phyloP scores from a whole-genome alignment of 2,329 filamentous ascomycete species.

The Coniosporium tulheliwenetii region DNA sequence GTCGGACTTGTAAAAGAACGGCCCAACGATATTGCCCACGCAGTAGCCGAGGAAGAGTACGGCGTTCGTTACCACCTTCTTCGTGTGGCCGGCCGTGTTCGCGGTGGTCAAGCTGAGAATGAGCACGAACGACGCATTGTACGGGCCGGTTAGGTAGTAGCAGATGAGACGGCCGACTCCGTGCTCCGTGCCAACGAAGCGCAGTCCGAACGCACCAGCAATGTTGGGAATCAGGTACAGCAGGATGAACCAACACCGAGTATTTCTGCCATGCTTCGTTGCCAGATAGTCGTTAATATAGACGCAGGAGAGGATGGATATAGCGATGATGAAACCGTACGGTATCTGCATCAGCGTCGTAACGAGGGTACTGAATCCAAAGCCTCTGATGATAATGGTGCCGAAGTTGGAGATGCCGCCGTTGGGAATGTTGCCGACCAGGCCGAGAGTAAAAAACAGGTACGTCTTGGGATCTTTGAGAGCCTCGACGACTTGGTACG shows the following conservation, averaged over 20 bases:
- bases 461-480: constrained; percentile 43
- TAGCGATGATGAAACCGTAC: constrained; percentile 31
- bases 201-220: constrained; percentile 40
- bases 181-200: constrained; percentile 34
- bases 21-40: constrained; percentile 44
- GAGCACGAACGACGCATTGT: constrained; percentile 38
- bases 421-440: constrained; percentile 37
- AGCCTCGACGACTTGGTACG: constrained; percentile 38
- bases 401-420: constrained; percentile 44
- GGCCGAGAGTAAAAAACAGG: constrained; percentile 37
- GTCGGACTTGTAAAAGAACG: constrained; percentile 44
- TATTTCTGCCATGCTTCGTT: constrained; percentile 8
- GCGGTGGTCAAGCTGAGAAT: constrained; percentile 33
- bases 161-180: constrained; percentile 40
- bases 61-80: constrained; percentile 49
- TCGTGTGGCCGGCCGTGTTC: constrained; percentile 41
- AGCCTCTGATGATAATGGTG: constrained; percentile 41
- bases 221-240: constrained; percentile 45
- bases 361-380: constrained; percentile 38
- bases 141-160: constrained; percentile 40
- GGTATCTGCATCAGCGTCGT: constrained; percentile 40
- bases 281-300: constrained; percentile 28
- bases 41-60: constrained; percentile 45
- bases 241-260: constrained; percentile 31
- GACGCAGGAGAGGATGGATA: constrained; percentile 34